Conservation (phyloP, 805 yeast genomes). For the Candida nitratophila region DNA sequence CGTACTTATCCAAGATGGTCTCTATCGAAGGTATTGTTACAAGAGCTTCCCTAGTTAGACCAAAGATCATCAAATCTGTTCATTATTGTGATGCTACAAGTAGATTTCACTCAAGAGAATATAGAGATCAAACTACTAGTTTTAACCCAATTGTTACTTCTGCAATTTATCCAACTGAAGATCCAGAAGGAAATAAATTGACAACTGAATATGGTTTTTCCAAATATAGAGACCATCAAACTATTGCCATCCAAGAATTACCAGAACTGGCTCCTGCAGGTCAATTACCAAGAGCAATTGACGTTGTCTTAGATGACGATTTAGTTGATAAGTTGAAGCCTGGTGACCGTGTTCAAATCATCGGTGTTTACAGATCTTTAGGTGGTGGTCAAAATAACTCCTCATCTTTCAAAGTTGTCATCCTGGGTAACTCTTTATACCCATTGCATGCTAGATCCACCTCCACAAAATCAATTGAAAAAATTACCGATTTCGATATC, state of each 20-base stretch:
- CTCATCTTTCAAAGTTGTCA: constrained; percentile 73
- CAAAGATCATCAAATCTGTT: constrained; percentile 84
- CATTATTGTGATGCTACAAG: constrained; percentile 85
- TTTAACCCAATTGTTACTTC: constrained; percentile 78
- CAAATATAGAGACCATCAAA: constrained; percentile 91
- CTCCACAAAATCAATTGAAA: constrained; percentile 52
- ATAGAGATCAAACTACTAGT: constrained; percentile 87
- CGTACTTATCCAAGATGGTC: constrained; percentile 70
- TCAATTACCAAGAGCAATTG: constrained; percentile 89
- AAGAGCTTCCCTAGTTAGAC: constrained; percentile 85
- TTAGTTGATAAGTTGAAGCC: constrained; percentile 89
- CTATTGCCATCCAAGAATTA: constrained; percentile 91
- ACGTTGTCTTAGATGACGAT: constrained; percentile 90
- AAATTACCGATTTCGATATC: constrained; percentile 75
- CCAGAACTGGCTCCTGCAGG: constrained; percentile 98
- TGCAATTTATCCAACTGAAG: constrained; percentile 88
- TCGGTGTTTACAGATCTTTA: constrained; percentile 87
- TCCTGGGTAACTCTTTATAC: constrained; percentile 84
- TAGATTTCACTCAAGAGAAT: constrained; percentile 84
- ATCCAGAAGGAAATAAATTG: constrained; percentile 82
- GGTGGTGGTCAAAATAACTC: constrained; percentile 64
- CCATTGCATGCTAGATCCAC: constrained; percentile 84
- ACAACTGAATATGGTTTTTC: constrained; percentile 89
- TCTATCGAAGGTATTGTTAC: constrained; percentile 95
- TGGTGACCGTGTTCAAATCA: constrained; percentile 91